Conservation (phyloP, 495 filamentous ascomycete genomes). For the Lophiostoma macrostomum region DNA sequence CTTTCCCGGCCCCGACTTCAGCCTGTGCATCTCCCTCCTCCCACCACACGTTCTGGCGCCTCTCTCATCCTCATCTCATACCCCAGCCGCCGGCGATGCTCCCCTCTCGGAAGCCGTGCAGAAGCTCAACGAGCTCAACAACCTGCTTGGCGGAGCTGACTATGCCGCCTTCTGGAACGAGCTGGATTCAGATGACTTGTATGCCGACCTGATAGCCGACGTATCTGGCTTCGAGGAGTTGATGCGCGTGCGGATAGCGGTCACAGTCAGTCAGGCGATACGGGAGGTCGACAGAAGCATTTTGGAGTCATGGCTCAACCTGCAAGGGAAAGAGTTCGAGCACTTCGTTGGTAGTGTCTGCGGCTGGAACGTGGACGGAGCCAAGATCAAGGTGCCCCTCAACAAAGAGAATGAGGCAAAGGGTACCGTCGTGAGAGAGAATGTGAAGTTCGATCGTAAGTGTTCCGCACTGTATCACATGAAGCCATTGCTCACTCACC, state of each 20-base stretch:
- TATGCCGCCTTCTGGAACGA: slow-evolving; percentile 92
- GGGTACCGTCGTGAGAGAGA: slow-evolving; percentile 92
- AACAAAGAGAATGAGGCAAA: slow-evolving; percentile 99
- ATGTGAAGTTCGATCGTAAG: slow-evolving; percentile 85
- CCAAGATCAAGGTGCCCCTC: slow-evolving; percentile 69
- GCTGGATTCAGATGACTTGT: slow-evolving; percentile 89
- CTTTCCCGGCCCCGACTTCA: slow-evolving; percentile 95
- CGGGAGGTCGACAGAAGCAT: slow-evolving; percentile 73
- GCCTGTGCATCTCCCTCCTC: slow-evolving; percentile 88
- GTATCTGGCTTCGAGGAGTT: slow-evolving; percentile 96
- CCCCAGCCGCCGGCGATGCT: slow-evolving; percentile 50
- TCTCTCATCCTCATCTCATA: slow-evolving; percentile 42
- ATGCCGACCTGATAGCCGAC: slow-evolving; percentile 91
- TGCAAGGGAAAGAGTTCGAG: slow-evolving; percentile 67
- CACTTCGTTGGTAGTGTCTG: slow-evolving; percentile 81
- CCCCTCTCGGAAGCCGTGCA: slow-evolving; percentile 77
- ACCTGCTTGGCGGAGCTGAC: slow-evolving; percentile 77
- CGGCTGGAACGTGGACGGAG: slow-evolving; percentile 73
- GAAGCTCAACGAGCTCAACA: slow-evolving; percentile 80
- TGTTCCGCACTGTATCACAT: not conserved
- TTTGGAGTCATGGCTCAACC: slow-evolving; percentile 83
- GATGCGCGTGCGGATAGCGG: slow-evolving; percentile 86
- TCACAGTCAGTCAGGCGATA: slow-evolving; percentile 82
- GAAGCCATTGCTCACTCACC: slow-evolving; percentile 1
- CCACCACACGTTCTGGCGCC: slow-evolving; percentile 67